Evolutionary conservation across 1,284 basidiomycete species (phyloP).

Genomic region (Boletus hoseneyae): DNA sequence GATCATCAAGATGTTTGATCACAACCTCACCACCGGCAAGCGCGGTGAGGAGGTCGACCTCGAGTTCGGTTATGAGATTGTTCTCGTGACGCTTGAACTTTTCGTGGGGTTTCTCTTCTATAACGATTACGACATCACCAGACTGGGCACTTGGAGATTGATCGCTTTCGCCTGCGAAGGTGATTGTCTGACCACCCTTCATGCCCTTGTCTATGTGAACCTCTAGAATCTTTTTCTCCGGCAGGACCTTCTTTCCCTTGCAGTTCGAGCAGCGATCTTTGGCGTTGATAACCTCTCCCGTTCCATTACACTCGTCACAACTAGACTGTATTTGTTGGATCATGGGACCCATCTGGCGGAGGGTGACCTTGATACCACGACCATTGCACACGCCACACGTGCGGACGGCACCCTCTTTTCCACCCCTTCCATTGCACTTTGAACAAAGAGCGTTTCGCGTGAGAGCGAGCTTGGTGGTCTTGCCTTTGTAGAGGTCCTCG

Average conservation of each 20-base stretch:
- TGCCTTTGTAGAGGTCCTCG: slow-evolving; percentile 98
- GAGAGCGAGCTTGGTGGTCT: slow-evolving; percentile 95
- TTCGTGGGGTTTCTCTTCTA: slow-evolving; percentile 94
- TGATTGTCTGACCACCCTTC: slow-evolving; percentile 96
- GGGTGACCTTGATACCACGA: slow-evolving; percentile 87
- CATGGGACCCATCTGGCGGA: slow-evolving; percentile 99
- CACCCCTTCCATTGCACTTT: slow-evolving; percentile 95
- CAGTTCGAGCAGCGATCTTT: slow-evolving; percentile 94
- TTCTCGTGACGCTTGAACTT: slow-evolving; percentile 92
- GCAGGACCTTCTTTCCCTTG: slow-evolving; percentile 93
- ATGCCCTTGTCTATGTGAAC: slow-evolving; percentile 99
- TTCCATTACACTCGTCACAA: slow-evolving; percentile 90
- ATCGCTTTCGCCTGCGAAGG: slow-evolving; percentile 94
- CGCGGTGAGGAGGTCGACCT: slow-evolving; percentile 93
- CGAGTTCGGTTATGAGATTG: slow-evolving; percentile 84
- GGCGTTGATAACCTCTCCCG: slow-evolving; percentile 90
- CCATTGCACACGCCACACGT: slow-evolving; percentile 81
- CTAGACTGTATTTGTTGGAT: slow-evolving; percentile 98
- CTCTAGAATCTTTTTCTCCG: slow-evolving; percentile 97
- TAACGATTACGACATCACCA: slow-evolving; percentile 96
- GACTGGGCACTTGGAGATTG: slow-evolving; percentile 89
- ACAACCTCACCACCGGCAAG: slow-evolving; percentile 90
- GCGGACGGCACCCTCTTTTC: slow-evolving; percentile 94
- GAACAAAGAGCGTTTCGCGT: slow-evolving; percentile 94
- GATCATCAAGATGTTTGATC: slow-evolving; percentile 94